Base-by-base conservation (phyloP, 768 basidiomycete genomes). In the Lentinula guzmanii region DNA sequence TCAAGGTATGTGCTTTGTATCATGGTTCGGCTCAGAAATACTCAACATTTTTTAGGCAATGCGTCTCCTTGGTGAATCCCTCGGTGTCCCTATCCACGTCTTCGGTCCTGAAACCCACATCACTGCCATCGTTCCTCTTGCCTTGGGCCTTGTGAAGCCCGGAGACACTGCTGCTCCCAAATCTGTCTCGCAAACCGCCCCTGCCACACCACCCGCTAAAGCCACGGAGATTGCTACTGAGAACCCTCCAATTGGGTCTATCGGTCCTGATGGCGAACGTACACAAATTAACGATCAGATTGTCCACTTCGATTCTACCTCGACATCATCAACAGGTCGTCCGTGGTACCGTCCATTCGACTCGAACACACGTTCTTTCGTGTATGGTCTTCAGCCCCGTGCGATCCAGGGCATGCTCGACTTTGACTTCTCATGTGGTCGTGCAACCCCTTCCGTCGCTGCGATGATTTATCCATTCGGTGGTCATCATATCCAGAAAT, bases 381-480 rank as follows among this genome's bases (percentile, higher is more conserved):
- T 98, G 63, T 98, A 95, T 69, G 96, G 96, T 75, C 91, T 98
- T 64, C 97, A 98, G 78, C 97, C 97, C 52, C 93, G 97, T 71
- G 97, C 97, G 34, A 98, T 99, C 74, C 97, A 99, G 75, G 97
- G 83, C 64, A 84, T 84, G 82, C 89, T 99, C 62, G 97, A 99
- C 83, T 99, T 99, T 66, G 97, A 99, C 82, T 99, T 88, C 79
- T 94, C 93, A 13, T 99, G 97, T 77, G 95, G 95, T 16, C 91
- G 97, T 64, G 75, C 84, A 51, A 83, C 89, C 18, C 95, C 97
- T 41, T 91, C 88, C 51, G 97, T 98, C 65, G 95, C 97, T 33
- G 97, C 97, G 42, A 99, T 98, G 96, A 97, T 99, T 72, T 99
- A 99, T 76, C 97, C 96, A 72, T 99, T 99, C 76, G 97, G 96